Evolutionary conservation across 768 basidiomycete species (phyloP).

Genomic region (Cubamyces sp.): DNA sequence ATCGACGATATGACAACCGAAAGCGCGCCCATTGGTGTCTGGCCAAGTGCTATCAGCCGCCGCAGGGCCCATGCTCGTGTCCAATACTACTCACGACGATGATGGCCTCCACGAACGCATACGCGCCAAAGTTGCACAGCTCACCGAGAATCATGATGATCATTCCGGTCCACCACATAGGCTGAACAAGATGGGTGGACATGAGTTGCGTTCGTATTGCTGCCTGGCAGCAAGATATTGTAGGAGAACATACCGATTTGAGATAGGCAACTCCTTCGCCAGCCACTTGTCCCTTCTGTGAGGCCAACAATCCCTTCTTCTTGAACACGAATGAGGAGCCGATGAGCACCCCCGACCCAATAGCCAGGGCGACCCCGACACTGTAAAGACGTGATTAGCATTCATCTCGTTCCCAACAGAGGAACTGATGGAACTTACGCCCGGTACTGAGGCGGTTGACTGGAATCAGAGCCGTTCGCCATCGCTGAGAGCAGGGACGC

Average conservation of each 20-base stretch:
- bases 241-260: constrained; percentile 33
- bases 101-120: constrained; percentile 88
- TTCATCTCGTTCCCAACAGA: too few species aligned
- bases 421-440: constrained; percentile 1
- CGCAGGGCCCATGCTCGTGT: too few species aligned
- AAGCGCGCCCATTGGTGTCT: constrained; percentile 92
- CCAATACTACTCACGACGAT: constrained; percentile 62
- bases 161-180: constrained; percentile 60
- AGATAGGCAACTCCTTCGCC: constrained; percentile 40
- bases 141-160: constrained; percentile 41
- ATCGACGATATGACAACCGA: constrained; percentile 94
- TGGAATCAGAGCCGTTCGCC: not conserved
- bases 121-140: constrained; percentile 48
- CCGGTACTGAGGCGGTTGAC: constrained; percentile 7
- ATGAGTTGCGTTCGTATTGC: not conserved
- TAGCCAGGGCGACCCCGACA: constrained; percentile 39
- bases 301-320: constrained; percentile 51
- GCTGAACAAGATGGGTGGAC: constrained; percentile 21
- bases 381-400: constrained; percentile 8
- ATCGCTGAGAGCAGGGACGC: not conserved
- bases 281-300: constrained; percentile 36
- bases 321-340: constrained; percentile 57
- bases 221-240: not conserved
- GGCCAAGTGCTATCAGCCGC: too few species aligned
- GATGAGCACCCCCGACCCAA: constrained; percentile 52